A percentile compares a stretch with the other conserved stretches of the same genome.
Evolutionary conservation across 495 filamentous ascomycete genomes (phyloP).

Genomic region (Podospora didyma): DNA sequence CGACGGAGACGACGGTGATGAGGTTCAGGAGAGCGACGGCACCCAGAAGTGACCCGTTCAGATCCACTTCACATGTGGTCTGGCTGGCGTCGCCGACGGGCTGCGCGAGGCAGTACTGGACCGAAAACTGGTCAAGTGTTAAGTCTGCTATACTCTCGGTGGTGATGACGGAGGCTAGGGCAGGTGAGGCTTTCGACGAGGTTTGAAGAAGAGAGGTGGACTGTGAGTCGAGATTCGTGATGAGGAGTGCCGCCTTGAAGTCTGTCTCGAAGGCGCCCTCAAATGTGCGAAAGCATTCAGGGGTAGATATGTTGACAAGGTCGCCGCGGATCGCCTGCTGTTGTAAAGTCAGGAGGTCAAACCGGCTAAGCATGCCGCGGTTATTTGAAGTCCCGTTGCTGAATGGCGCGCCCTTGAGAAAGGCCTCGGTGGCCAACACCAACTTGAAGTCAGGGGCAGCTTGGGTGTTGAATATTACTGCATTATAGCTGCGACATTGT

Average conservation of each 20-base stretch:
- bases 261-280: slow-evolving; percentile 25
- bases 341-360: slow-evolving; percentile 34
- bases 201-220: slow-evolving; percentile 31
- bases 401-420: slow-evolving; percentile 33
- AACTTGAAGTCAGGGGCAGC: slow-evolving; percentile 30
- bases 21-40: slow-evolving; percentile 38
- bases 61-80: slow-evolving; percentile 33
- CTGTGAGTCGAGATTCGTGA: slow-evolving; percentile 24
- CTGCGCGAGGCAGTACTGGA: slow-evolving; percentile 33
- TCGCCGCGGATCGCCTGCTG: slow-evolving; percentile 20
- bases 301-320: slow-evolving; percentile 23
- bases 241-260: slow-evolving; percentile 32
- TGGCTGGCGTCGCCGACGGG: slow-evolving; percentile 3
- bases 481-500: slow-evolving; percentile 38
- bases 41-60: slow-evolving; percentile 39
- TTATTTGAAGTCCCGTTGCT: slow-evolving; percentile 31
- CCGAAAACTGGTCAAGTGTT: slow-evolving; percentile 14
- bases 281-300: slow-evolving; percentile 26
- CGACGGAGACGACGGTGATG: slow-evolving; percentile 30
- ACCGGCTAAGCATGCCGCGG: slow-evolving; percentile 24
- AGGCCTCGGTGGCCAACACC: slow-evolving; percentile 34
- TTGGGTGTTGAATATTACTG: slow-evolving; percentile 38
- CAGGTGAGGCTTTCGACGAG: slow-evolving; percentile 8
- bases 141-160: slow-evolving; percentile 16
- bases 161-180: slow-evolving; percentile 8